A percentile compares a stretch with the other conserved stretches of the same genome.
phyloP scores from a whole-genome alignment of 1,284 basidiomycete genomes.

The Leccinum variabile region DNA sequence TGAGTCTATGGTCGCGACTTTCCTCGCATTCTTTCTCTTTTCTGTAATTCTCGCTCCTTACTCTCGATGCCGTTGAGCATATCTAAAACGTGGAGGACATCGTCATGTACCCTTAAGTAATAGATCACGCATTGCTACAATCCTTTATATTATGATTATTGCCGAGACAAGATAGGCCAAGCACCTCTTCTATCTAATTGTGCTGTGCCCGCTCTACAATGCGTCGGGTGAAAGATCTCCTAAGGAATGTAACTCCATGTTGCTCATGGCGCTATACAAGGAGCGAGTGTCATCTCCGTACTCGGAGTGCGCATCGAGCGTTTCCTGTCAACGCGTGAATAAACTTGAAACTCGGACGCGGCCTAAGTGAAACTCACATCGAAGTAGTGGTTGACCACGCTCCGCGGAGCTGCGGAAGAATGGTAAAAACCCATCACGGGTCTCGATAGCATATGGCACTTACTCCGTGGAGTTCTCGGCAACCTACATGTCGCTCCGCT shows the following conservation, averaged over 20 bases:
- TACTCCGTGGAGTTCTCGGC: slow-evolving; percentile 86
- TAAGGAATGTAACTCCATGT: slow-evolving; percentile 59
- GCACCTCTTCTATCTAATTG: not conserved
- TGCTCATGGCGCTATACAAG: slow-evolving; percentile 59
- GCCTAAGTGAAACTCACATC: slow-evolving; percentile 54
- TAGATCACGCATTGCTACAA: slow-evolving; percentile 38
- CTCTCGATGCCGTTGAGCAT: slow-evolving; percentile 19
- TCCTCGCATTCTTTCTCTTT: slow-evolving; percentile 23
- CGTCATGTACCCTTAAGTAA: slow-evolving; percentile 39
- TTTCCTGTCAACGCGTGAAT: slow-evolving; percentile 53
- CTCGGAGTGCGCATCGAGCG: slow-evolving; percentile 68
- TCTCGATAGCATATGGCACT: slow-evolving; percentile 13
- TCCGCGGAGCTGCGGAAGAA: slow-evolving; percentile 70
- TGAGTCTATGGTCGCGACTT: slow-evolving; percentile 7
- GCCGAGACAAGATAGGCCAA: slow-evolving; percentile 5
- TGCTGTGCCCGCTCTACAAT: slow-evolving; percentile 41
- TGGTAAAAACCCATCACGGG: not conserved
- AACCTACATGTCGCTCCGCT: slow-evolving; percentile 82
- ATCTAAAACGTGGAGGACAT: slow-evolving; percentile 40
- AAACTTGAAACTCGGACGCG: slow-evolving; percentile 1
- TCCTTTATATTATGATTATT: slow-evolving; percentile 34
- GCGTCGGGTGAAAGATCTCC: slow-evolving; percentile 81
- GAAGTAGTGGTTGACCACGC: slow-evolving; percentile 91
- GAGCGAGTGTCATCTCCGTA: slow-evolving; percentile 67
- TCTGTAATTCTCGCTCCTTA: slow-evolving; percentile 15